phyloP scores from a whole-genome alignment of 331 rosid species.

The Arachis monticola region DNA sequence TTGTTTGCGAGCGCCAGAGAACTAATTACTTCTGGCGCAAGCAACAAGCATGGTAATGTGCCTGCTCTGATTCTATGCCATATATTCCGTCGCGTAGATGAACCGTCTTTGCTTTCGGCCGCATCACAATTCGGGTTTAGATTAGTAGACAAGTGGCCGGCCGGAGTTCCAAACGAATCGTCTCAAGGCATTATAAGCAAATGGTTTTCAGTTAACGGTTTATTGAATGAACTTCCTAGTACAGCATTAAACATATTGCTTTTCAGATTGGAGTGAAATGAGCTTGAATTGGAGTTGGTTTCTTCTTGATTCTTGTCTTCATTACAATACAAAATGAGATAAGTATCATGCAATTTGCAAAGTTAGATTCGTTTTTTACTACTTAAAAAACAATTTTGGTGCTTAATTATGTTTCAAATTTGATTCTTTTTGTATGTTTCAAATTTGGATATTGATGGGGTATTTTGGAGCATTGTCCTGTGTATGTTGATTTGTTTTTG shows the following conservation, averaged over 20 bases:
- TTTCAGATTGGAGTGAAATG: constrained; percentile 48
- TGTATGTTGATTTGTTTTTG: not conserved
- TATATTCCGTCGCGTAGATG: constrained; percentile 70
- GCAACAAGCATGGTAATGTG: constrained; percentile 35
- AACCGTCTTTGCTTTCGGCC: constrained; percentile 65
- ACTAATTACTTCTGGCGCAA: constrained; percentile 49
- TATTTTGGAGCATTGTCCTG: not conserved
- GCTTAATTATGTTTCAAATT: not conserved
- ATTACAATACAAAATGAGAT: constrained; percentile 26
- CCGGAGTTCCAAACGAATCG: constrained; percentile 35
- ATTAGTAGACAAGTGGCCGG: constrained; percentile 72
- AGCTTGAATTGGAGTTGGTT: constrained; percentile 32
- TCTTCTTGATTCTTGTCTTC: constrained; percentile 41
- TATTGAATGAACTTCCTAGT: constrained; percentile 51
- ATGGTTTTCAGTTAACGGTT: constrained; percentile 62
- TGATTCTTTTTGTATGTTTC: not conserved
- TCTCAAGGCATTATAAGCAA: constrained; percentile 52
- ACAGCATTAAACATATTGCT: constrained; percentile 70
- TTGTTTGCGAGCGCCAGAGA: constrained; percentile 73
- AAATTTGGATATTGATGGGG: not conserved
- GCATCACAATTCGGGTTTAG: constrained; percentile 64
- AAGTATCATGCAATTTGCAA: constrained; percentile 1
- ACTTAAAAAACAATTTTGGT: not conserved
- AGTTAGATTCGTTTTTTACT: constrained; percentile 23
- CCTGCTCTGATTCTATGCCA: constrained; percentile 74